Percentiles rank a stretch among this genome's conserved stretches.
These are phyloP conservation scores for Jacaranda mimosifolia DNA, from an alignment of 257 asterid species.

Conservation along the genomic window DNA sequence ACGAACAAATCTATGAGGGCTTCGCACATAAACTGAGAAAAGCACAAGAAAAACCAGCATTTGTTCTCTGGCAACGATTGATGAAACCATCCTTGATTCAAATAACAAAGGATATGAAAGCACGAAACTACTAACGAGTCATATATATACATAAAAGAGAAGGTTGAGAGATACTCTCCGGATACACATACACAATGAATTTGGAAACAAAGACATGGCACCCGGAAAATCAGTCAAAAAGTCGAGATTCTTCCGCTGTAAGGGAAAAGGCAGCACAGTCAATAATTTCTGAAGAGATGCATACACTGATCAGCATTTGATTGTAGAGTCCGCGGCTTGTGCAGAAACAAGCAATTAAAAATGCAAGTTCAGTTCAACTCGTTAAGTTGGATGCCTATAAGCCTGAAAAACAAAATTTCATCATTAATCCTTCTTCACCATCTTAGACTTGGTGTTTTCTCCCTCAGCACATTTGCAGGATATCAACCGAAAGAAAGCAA, in stretches of 20 bases:
- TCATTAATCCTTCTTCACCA: neutral
- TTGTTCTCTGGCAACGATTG: neutral
- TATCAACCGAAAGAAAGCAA: neutral
- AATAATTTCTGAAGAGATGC: neutral
- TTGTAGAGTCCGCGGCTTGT: slow-evolving; percentile 8
- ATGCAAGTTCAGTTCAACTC: slow-evolving; percentile 21
- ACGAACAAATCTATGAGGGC: too few species aligned
- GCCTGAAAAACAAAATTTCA: slow-evolving; percentile 25
- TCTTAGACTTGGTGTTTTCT: neutral
- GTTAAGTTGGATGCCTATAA: slow-evolving; percentile 23
- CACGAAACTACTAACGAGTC: neutral
- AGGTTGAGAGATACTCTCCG: neutral
- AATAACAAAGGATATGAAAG: neutral
- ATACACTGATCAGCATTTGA: slow-evolving; percentile 8
- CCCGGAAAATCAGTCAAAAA: neutral
- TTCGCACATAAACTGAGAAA: too few species aligned
- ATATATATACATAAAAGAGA: neutral
- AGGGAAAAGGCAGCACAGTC: neutral
- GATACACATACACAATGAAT: neutral
- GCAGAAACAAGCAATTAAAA: slow-evolving; percentile 15
- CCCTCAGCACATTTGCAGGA: neutral
- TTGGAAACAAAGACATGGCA: slow-evolving; percentile 17
- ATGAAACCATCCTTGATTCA: neutral
- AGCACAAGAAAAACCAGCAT: neutral
- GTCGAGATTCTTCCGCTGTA: neutral